phyloP scores from a whole-genome alignment of 2,329 filamentous ascomycete species.

The Exophiala viscosa region DNA sequence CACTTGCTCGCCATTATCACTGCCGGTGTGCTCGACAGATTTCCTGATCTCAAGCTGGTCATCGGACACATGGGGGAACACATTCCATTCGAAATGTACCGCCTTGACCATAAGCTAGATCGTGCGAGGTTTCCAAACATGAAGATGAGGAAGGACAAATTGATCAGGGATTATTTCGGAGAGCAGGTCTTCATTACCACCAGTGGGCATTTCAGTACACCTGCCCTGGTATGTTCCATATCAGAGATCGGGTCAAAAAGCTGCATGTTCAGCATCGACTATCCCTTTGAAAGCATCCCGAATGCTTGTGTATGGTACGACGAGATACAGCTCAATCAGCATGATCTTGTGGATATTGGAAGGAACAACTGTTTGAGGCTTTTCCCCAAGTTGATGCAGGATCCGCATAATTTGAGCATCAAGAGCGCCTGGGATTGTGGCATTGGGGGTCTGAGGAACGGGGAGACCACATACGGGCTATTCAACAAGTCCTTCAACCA shows the following conservation, averaged over 20 bases:
- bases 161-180: slow-evolving; percentile 39
- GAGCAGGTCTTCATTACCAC: slow-evolving; percentile 41
- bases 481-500: too few relatives aligned
- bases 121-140: slow-evolving; percentile 7
- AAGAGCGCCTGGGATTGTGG: too few relatives aligned
- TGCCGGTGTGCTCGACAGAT: slow-evolving; percentile 53
- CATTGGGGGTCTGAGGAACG: too few relatives aligned
- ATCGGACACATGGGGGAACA: slow-evolving; percentile 52
- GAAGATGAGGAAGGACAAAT: slow-evolving; percentile 22
- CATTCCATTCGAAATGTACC: slow-evolving; percentile 50
- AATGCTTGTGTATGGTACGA: slow-evolving; percentile 24
- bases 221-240: slow-evolving; percentile 38
- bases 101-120: slow-evolving; percentile 25
- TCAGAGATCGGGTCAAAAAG: slow-evolving; percentile 37
- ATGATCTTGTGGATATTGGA: slow-evolving; percentile 4
- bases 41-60: slow-evolving; percentile 52
- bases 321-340: slow-evolving; percentile 1
- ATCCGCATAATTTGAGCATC: too few relatives aligned
- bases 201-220: slow-evolving; percentile 38
- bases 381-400: slow-evolving; percentile 1
- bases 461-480: too few relatives aligned
- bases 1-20: slow-evolving; percentile 46
- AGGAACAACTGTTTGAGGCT: slow-evolving; percentile 6
- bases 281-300: slow-evolving; percentile 16
- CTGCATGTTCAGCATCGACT: slow-evolving; percentile 40